phyloP scores from a whole-genome alignment of 108 stramenopile species.

The Craspedostauros australis region DNA sequence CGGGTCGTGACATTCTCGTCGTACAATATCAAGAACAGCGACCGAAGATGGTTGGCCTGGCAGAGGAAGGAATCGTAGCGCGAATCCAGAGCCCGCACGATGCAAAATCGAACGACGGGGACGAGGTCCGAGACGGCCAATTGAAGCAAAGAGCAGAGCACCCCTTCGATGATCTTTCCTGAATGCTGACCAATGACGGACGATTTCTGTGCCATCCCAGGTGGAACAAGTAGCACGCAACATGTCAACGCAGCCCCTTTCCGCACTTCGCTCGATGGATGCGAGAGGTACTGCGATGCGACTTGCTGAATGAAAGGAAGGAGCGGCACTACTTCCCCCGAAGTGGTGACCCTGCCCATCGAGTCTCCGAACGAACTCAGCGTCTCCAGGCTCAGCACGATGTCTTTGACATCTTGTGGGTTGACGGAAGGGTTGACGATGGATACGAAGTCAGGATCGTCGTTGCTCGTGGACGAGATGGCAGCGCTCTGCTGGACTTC shows the following conservation, averaged over 20 bases:
- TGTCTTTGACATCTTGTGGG: slow-evolving; percentile 40
- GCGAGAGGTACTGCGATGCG: slow-evolving; percentile 62
- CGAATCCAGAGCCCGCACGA: slow-evolving; percentile 74
- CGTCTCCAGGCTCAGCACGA: slow-evolving; percentile 81
- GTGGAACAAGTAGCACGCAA: slow-evolving; percentile 72
- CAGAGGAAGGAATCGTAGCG: slow-evolving; percentile 85
- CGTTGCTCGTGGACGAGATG: not conserved
- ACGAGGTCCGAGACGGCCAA: slow-evolving; percentile 84
- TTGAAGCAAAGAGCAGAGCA: slow-evolving; percentile 65
- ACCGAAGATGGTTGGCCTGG: slow-evolving; percentile 71
- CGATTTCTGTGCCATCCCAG: slow-evolving; percentile 23
- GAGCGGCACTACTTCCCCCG: slow-evolving; percentile 55
- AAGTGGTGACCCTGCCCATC: slow-evolving; percentile 43
- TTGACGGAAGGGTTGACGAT: slow-evolving; percentile 50
- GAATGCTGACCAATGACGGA: slow-evolving; percentile 45
- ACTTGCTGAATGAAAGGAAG: slow-evolving; percentile 85
- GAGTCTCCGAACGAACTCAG: slow-evolving; percentile 77
- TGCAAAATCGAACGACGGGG: slow-evolving; percentile 73
- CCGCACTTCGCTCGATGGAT: slow-evolving; percentile 73
- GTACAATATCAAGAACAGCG: slow-evolving; percentile 80
- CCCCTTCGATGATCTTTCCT: slow-evolving; percentile 72
- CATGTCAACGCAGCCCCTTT: slow-evolving; percentile 78
- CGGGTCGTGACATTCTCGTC: slow-evolving; percentile 84
- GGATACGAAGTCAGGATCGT: slow-evolving; percentile 1
- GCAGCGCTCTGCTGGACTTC: not conserved